Evolutionary conservation across 108 stramenopile species (phyloP).

Genomic region (Nitzschia inconspicua): DNA sequence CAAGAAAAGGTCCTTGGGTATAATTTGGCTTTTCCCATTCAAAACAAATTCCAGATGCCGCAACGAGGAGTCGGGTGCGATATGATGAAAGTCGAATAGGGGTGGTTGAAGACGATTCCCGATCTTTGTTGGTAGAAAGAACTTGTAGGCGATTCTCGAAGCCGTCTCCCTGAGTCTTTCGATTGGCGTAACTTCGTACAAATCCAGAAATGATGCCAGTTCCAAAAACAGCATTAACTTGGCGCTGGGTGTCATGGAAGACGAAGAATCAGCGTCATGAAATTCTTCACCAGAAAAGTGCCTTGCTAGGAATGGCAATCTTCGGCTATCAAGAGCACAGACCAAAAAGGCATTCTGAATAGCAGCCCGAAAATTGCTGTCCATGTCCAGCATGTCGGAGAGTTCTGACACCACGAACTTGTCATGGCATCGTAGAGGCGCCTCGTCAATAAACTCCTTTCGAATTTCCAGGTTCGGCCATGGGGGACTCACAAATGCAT

Average conservation of each 20-base stretch:
- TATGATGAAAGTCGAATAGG: constrained; percentile 56
- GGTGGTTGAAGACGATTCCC: constrained; percentile 42
- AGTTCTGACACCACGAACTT: constrained; percentile 34
- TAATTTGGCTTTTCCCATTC: constrained; percentile 27
- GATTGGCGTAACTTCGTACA: constrained; percentile 39
- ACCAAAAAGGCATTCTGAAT: constrained; percentile 56
- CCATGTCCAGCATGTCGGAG: constrained; percentile 37
- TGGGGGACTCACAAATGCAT: constrained; percentile 23
- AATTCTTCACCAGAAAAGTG: constrained; percentile 35
- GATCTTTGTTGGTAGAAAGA: constrained; percentile 44
- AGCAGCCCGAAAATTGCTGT: constrained; percentile 51
- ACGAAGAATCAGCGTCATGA: constrained; percentile 19
- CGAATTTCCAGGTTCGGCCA: constrained; percentile 20
- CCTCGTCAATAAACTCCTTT: constrained; percentile 20
- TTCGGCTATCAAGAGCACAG: constrained; percentile 64
- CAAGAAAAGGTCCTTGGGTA: constrained; percentile 49
- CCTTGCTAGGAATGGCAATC: constrained; percentile 59
- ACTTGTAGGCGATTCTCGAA: constrained; percentile 45
- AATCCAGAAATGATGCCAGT: constrained; percentile 51
- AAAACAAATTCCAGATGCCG: constrained; percentile 47
- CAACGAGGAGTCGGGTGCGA: constrained; percentile 43
- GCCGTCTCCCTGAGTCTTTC: constrained; percentile 38
- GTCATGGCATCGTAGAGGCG: constrained; percentile 31
- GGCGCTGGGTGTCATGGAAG: constrained; percentile 37
- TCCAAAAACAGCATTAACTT: constrained; percentile 74